Evolutionary conservation across 2,329 filamentous ascomycete genomes (phyloP).

Genomic region (Neonectria ditissima): DNA sequence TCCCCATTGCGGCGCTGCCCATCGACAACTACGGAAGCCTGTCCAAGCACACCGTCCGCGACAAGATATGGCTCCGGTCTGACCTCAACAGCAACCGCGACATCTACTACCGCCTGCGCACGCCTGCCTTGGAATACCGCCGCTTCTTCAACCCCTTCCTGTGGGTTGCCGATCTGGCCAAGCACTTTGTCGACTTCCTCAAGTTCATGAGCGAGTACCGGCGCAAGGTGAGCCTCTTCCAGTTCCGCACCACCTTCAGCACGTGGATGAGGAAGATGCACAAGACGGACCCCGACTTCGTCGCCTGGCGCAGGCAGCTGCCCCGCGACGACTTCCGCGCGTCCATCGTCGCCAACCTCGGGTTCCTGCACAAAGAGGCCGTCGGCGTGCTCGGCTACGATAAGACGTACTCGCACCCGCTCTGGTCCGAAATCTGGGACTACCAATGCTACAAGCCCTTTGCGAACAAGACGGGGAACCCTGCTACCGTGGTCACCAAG

Average conservation of each 20-base stretch:
- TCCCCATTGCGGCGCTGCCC: slow-evolving; percentile 69
- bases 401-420: slow-evolving; percentile 50
- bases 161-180: slow-evolving; percentile 78
- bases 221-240: slow-evolving; percentile 59
- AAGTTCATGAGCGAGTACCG: slow-evolving; percentile 47
- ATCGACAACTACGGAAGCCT: slow-evolving; percentile 73
- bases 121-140: slow-evolving; percentile 69
- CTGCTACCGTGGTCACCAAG: slow-evolving; percentile 75
- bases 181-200: slow-evolving; percentile 78
- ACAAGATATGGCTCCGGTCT: slow-evolving; percentile 75
- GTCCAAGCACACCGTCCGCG: slow-evolving; percentile 58
- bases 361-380: slow-evolving; percentile 75
- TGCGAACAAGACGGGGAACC: slow-evolving; percentile 23
- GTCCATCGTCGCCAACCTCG: slow-evolving; percentile 68
- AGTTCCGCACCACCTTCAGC: slow-evolving; percentile 70
- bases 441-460: slow-evolving; percentile 50
- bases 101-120: slow-evolving; percentile 73
- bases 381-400: slow-evolving; percentile 57
- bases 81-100: slow-evolving; percentile 50
- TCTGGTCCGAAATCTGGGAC: slow-evolving; percentile 66
- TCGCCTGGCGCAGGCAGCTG: slow-evolving; percentile 65
- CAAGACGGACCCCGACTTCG: slow-evolving; percentile 54
- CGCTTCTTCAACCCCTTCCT: slow-evolving; percentile 73
- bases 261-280: slow-evolving; percentile 66
- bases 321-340: slow-evolving; percentile 70